Evolutionary conservation across 2,329 filamentous ascomycete genomes (phyloP).

Genomic region (Thyridium curvatum): DNA sequence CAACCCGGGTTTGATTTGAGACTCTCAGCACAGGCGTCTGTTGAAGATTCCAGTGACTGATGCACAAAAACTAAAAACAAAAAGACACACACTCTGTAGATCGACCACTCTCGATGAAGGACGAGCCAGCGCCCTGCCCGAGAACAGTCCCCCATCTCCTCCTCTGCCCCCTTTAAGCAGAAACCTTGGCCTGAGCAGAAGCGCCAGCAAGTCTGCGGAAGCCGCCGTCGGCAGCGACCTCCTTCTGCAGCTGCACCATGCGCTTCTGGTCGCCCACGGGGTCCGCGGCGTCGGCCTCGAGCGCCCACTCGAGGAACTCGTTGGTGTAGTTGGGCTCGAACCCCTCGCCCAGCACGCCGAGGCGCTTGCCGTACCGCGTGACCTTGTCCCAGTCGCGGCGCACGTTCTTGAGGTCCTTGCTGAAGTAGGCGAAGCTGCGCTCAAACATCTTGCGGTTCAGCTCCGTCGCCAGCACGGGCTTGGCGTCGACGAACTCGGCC

Average conservation of each 20-base stretch:
- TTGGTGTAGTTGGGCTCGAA: constrained; percentile 75
- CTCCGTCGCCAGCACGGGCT: constrained; percentile 60
- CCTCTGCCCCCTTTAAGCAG: too few relatives aligned
- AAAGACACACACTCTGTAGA: too few relatives aligned
- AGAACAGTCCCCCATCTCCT: too few relatives aligned
- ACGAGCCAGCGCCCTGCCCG: too few relatives aligned
- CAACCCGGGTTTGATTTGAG: too few relatives aligned
- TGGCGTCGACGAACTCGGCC: constrained; percentile 64
- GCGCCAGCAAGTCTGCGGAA: constrained; percentile 39
- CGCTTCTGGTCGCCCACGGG: constrained; percentile 68
- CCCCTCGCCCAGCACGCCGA: constrained; percentile 56
- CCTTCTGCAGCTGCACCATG: constrained; percentile 63
- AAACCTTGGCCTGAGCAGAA: too few relatives aligned
- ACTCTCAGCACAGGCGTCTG: too few relatives aligned
- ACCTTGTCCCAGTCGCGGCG: constrained; percentile 71
- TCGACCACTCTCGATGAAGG: too few relatives aligned
- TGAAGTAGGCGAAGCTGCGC: constrained; percentile 72
- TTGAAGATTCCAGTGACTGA: too few relatives aligned
- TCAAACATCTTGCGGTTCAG: constrained; percentile 77
- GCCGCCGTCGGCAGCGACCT: constrained; percentile 58
- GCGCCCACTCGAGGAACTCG: constrained; percentile 58
- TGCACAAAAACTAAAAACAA: too few relatives aligned
- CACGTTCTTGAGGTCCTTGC: constrained; percentile 68
- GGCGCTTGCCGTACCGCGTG: constrained; percentile 67
- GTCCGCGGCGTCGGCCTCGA: constrained; percentile 59